Evolutionary conservation across 2,329 filamentous ascomycete species (phyloP), one percentile per base, ranked within the genome.

Genomic region (Aspergillus glaucus): DNA sequence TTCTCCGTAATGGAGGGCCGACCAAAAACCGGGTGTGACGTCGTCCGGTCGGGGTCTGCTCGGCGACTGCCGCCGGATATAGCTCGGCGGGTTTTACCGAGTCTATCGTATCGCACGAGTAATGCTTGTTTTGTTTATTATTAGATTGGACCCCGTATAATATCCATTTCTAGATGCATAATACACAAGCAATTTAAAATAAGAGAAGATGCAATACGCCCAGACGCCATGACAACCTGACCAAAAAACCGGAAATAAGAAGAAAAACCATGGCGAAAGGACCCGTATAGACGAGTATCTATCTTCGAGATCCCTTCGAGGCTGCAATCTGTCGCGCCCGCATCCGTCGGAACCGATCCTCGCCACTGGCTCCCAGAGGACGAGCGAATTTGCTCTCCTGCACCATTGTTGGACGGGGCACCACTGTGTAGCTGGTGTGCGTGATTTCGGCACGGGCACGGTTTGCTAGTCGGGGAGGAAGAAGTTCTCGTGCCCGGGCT

Each of bases 351-450:
- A 76, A 75, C 42, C 69, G 68, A 58, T 74, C 73, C 58, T 75
- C 73, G 52, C 72, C 72, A 49, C 72, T 74, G 43, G 71, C 64
- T 44, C 72, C 73, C 53, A 74, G 47, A 12, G 73, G 72, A 52
- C 72, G 69, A 8, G 72, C 69, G 58, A 71, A 75, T 49, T 69
- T 71, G 57, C 66, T 72, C 50, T 73, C 69, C 44, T 67, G 64
- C 12, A 73, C 62, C 45, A 73, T 64, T 41, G 76, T 80, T 62
- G 75, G 80, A 62, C 76, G 78, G n/a, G 82, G 82, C 43, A 80
- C 81, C 55, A 85, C 76, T 4, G 75, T 81, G 62, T 85, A 85
- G 19, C 76, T 82, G 44, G 78, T 78, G 32, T 79, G 72, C n/a
- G 76, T 77, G 43, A 74, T 74, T 54, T 84, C 77, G 54, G 80